Conservation (phyloP, 202 grass and related monocot species). For the Setaria italica region DNA sequence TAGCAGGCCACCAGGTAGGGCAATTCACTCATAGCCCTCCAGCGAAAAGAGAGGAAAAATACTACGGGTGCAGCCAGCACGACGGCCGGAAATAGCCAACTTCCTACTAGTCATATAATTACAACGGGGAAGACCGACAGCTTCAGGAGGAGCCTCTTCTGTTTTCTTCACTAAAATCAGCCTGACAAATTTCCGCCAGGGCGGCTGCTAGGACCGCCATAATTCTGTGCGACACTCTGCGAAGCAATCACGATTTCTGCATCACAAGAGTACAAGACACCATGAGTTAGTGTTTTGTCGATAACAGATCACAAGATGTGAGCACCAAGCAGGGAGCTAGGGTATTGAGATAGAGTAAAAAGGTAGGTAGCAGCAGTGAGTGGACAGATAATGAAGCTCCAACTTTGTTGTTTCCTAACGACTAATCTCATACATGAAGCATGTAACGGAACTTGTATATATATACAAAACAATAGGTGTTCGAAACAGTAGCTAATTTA, state of each 20-base stretch:
- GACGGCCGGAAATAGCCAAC: constrained; percentile 15
- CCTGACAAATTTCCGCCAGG: neutral
- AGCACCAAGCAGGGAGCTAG: neutral
- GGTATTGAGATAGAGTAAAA: neutral
- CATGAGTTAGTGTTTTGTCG: constrained; percentile 13
- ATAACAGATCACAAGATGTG: neutral
- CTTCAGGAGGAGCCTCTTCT: neutral
- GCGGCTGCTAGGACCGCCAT: constrained; percentile 29
- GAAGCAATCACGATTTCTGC: constrained; percentile 13
- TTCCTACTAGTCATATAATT: constrained; percentile 45
- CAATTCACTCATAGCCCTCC: neutral
- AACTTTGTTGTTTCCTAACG: neutral
- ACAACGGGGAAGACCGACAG: constrained; percentile 18
- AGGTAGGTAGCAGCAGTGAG: neutral
- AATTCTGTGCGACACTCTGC: neutral
- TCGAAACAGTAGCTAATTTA: neutral
- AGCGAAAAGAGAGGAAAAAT: neutral
- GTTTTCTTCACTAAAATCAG: neutral
- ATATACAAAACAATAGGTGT: neutral
- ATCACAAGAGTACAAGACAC: neutral
- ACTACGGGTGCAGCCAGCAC: neutral
- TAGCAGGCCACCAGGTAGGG: constrained; percentile 1
- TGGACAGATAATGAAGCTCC: neutral
- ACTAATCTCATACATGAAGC: constrained; percentile 7
- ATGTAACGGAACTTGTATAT: neutral